Conservation (phyloP, 441 rosid species). For the Eutrema salsugineum region DNA sequence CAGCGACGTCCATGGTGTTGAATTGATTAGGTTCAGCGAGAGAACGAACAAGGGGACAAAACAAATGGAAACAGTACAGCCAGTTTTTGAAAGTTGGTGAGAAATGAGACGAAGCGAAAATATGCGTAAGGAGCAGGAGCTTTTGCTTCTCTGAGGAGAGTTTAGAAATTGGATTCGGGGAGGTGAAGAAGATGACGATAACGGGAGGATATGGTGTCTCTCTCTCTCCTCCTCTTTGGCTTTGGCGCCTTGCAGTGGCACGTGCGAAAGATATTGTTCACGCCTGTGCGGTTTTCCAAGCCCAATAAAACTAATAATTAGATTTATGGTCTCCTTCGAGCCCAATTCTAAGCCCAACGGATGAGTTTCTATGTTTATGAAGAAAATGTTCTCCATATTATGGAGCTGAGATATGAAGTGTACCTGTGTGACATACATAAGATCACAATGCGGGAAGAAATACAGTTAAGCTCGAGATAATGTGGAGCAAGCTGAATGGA, state of each 20-base stretch:
- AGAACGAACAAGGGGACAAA: slow-evolving; percentile 8
- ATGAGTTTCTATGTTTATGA: not conserved
- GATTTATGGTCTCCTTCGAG: not conserved
- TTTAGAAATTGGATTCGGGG: slow-evolving; percentile 15
- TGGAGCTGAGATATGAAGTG: no score
- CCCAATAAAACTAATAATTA: not conserved
- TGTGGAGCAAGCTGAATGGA: no score
- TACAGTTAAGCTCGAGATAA: no score
- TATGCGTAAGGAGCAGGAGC: not conserved
- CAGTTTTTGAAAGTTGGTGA: slow-evolving; percentile 22
- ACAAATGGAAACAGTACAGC: slow-evolving; percentile 14
- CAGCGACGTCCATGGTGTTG: slow-evolving; percentile 48
- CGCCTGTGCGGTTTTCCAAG: not conserved
- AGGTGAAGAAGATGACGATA: slow-evolving; percentile 19
- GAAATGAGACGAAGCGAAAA: not conserved
- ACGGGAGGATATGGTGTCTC: slow-evolving; percentile 29
- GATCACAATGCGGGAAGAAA: no score
- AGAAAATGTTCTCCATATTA: not conserved
- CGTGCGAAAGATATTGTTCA: not conserved
- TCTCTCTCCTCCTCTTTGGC: not conserved
- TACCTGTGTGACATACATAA: no score
- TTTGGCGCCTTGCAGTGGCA: slow-evolving; percentile 30
- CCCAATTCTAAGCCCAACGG: not conserved
- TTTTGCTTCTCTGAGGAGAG: not conserved
- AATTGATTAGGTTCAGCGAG: slow-evolving; percentile 32